phyloP scores from a whole-genome alignment of 2,329 filamentous ascomycete genomes.

The Gnomoniopsis sp. region DNA sequence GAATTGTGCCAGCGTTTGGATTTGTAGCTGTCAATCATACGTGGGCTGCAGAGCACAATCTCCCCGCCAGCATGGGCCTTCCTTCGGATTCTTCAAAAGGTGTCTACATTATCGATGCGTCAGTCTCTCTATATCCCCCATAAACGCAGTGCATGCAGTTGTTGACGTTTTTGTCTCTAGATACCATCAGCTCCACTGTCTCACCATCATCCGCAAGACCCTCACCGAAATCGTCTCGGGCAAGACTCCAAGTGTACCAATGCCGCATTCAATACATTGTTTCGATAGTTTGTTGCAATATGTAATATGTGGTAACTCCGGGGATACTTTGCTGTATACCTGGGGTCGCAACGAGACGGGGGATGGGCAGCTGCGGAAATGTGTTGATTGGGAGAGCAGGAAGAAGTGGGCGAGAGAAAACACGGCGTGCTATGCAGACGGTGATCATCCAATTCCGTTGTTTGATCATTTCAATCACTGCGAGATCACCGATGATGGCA shows the following conservation, averaged over 20 bases:
- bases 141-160: neutral
- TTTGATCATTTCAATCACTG: neutral
- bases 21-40: neutral
- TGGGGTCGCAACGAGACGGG: neutral
- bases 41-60: neutral
- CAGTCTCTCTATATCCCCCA: neutral
- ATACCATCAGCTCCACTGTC: neutral
- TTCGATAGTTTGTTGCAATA: neutral
- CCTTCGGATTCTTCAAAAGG: neutral
- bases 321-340: neutral
- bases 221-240: neutral
- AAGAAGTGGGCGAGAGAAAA: neutral
- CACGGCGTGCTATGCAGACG: neutral
- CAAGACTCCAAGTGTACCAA: neutral
- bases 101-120: neutral
- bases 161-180: neutral
- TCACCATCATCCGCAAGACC: neutral
- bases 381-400: neutral
- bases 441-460: neutral
- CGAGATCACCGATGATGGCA: neutral
- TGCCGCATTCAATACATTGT: neutral
- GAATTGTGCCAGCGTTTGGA: neutral
- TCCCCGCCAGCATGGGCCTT: neutral
- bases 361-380: neutral
- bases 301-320: neutral